These are phyloP conservation scores for Rubroshorea leprosula DNA, from an alignment of 345 rosid species.

Conservation along the genomic window DNA sequence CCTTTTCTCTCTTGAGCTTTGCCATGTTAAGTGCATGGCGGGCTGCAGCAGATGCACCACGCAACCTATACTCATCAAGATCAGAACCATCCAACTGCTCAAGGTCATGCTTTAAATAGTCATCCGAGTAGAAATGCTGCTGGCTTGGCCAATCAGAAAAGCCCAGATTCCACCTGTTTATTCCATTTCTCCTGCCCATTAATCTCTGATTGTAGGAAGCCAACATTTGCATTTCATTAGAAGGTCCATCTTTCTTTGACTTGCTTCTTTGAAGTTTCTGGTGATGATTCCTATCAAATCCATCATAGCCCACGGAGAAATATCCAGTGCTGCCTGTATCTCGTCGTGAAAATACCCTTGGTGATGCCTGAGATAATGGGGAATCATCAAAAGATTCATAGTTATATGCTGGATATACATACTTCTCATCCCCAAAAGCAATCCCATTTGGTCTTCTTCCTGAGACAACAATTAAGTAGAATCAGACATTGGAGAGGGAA, in stretches of 20 bases:
- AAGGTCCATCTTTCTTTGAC: too few species aligned
- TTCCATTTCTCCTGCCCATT: conserved; percentile 44
- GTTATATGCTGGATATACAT: conserved; percentile 37
- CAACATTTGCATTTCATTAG: too few species aligned
- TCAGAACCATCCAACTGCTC: conserved; percentile 47
- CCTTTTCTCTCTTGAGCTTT: conserved; percentile 73
- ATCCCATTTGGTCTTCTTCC: conserved; percentile 73
- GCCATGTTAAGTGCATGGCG: conserved; percentile 56
- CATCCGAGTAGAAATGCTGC: conserved; percentile 28
- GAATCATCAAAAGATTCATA: conserved; percentile 57
- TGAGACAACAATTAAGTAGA: conserved; percentile 24
- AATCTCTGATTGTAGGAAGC: conserved; percentile 30
- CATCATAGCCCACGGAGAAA: conserved; percentile 39
- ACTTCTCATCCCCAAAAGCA: conserved; percentile 65
- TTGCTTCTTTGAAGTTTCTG: too few species aligned
- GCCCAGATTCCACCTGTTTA: conserved; percentile 39
- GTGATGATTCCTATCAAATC: conserved; percentile 46
- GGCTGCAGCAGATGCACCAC: conserved; percentile 81
- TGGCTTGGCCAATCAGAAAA: conserved; percentile 49
- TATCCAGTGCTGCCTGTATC: conserved; percentile 35
- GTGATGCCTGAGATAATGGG: conserved; percentile 43
- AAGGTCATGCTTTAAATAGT: conserved; percentile 29
- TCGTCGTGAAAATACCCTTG: conserved; percentile 45
- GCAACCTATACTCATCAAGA: conserved; percentile 57
- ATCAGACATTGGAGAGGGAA: not conserved